Base-by-base conservation (phyloP, 2,329 filamentous ascomycete genomes). In the Cyclaneusma minus region DNA sequence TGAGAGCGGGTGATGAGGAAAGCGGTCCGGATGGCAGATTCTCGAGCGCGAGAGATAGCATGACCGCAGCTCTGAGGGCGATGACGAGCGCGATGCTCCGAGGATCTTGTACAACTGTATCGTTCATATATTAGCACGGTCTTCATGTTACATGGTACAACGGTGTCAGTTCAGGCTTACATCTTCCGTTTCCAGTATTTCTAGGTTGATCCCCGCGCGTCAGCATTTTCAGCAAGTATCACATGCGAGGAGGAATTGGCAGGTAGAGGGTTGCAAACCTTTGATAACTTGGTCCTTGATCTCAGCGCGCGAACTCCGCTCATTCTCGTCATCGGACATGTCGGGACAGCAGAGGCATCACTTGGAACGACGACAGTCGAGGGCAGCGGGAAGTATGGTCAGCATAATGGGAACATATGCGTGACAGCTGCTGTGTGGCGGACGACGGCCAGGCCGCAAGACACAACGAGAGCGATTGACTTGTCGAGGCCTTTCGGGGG, bases 1-100 rank as follows among this genome's bases (percentile, higher is more conserved):
- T 6, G 50, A 53, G 13, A 39, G 35, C 16, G 45, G 40, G 29
- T 54, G 49, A 26, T 45, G 45, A 5, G 51, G 50, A 6, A 41
- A 43, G 38, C 49, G 51, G 33, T 54, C 51, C 10, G 51, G 51
- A 31, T 54, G 51, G 28, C 48, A 50, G 32, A 54, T 47, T 37
- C 52, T 53, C 12, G 43, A 48, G 13, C 50, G 40, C 30, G 53
- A 48, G 33, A 54, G 45, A 33, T 54, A 54, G 29, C 44, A 47
- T 39, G 49, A 38, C 38, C 51, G 49, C 32, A 54, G 40, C 32
- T 54, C 51, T 13, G 38, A 35, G n/a, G 45, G 28, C 9, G 49
- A 47, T 22, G 48, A 42, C 21, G 40, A 37, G 25, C 44, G 33
- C 11, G 40, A 28, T 23, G 50, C 48, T 23, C 51, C 49, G 14